phyloP scores from a whole-genome alignment of 2,329 filamentous ascomycete species.

The Alternaria ventricosa region DNA sequence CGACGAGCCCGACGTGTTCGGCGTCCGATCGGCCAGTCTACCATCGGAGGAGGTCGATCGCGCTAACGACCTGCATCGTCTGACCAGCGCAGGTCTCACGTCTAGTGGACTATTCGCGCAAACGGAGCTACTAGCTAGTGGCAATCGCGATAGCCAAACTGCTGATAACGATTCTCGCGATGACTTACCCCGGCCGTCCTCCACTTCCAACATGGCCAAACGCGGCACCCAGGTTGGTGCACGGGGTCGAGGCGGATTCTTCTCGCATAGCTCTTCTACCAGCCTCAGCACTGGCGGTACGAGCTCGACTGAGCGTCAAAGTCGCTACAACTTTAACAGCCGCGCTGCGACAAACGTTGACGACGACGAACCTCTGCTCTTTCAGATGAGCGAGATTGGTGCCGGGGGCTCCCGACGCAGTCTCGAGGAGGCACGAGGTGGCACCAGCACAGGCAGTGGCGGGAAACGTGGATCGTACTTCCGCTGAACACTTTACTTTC shows the following conservation, averaged over 20 bases:
- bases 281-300: constrained; percentile 42
- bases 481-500: background rate
- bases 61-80: constrained; percentile 36
- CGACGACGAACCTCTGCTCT: constrained; percentile 74
- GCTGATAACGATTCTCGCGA: constrained; percentile 33
- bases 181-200: constrained; percentile 32
- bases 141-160: constrained; percentile 30
- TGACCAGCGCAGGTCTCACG: constrained; percentile 60
- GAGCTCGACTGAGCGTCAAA: constrained; percentile 44
- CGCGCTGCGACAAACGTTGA: constrained; percentile 51
- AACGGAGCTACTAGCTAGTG: constrained; percentile 38
- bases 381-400: constrained; percentile 76
- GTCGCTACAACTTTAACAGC: constrained; percentile 55
- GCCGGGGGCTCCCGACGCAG: constrained; percentile 44
- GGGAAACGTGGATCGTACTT: constrained; percentile 36
- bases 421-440: constrained; percentile 46
- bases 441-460: constrained; percentile 33
- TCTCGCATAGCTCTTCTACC: constrained; percentile 41
- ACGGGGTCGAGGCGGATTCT: constrained; percentile 40
- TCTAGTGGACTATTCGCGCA: constrained; percentile 67
- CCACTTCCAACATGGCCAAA: constrained; percentile 38
- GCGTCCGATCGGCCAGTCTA: constrained; percentile 71
- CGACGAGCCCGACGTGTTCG: constrained; percentile 64
- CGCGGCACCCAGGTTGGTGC: constrained; percentile 32
- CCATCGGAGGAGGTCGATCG: constrained; percentile 65